Evolutionary conservation across 164 flowering plant genomes (phyloP).

Genomic region (Magnolia officinalis): DNA sequence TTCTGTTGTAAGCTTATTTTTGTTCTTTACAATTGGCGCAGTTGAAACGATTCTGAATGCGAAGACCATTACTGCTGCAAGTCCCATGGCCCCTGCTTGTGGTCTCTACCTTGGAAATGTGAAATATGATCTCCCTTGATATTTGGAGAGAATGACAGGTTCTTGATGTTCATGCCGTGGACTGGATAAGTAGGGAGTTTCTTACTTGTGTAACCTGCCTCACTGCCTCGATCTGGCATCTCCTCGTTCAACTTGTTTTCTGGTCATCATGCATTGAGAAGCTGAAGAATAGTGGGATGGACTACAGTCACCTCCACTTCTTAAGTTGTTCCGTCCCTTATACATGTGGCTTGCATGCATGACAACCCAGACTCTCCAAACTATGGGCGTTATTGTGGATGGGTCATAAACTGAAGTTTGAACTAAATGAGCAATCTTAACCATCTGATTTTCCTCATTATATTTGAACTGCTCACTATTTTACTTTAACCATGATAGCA

Average conservation of each 20-base stretch:
- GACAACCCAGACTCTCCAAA: too few relatives aligned
- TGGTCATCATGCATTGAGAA: not conserved
- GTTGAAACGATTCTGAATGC: constrained; percentile 81
- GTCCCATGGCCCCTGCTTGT: constrained; percentile 94
- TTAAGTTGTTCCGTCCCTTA: too few relatives aligned
- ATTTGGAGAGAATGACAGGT: not conserved
- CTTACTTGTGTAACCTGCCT: not conserved
- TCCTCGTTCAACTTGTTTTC: not conserved
- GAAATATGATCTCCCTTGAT: constrained; percentile 60
- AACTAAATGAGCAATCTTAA: too few relatives aligned
- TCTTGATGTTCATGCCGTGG: not conserved
- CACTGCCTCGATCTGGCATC: not conserved
- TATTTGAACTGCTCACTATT: too few relatives aligned
- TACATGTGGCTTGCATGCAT: too few relatives aligned
- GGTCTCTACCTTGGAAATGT: constrained; percentile 92
- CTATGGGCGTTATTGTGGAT: too few relatives aligned
- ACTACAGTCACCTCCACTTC: not conserved
- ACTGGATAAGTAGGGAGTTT: not conserved
- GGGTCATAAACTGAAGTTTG: too few relatives aligned
- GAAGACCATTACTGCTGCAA: constrained; percentile 62
- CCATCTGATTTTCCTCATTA: too few relatives aligned
- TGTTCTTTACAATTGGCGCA: constrained; percentile 20
- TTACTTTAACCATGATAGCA: too few relatives aligned
- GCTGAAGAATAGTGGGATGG: not conserved
- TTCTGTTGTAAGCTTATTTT: not conserved